Conservation (phyloP, 805 yeast species). For the Komagataella mondaviorum region DNA sequence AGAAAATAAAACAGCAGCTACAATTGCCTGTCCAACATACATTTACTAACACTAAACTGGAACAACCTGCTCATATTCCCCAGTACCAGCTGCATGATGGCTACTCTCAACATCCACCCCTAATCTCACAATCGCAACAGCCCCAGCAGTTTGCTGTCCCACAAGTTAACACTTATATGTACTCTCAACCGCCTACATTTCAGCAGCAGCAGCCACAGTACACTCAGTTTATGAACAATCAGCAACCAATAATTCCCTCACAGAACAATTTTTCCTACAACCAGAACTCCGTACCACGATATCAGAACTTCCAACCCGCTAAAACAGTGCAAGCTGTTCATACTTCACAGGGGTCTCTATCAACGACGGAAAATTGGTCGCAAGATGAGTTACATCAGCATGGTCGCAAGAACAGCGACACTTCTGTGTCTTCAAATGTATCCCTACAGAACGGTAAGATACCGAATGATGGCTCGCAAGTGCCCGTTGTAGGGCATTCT, state of each 20-base stretch:
- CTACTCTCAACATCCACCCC: neutral
- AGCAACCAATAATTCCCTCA: neutral
- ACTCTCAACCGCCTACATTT: constrained; percentile 5
- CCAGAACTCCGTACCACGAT: constrained; percentile 13
- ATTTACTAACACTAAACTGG: neutral
- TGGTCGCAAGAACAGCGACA: constrained; percentile 22
- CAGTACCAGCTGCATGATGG: constrained; percentile 1
- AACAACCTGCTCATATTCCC: neutral
- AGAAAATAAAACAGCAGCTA: neutral
- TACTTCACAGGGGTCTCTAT: constrained; percentile 5
- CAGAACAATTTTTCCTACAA: neutral
- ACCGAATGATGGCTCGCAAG: neutral
- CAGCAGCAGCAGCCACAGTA: constrained; percentile 7
- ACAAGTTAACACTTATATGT: constrained; percentile 4
- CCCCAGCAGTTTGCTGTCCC: constrained; percentile 1
- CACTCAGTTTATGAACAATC: constrained; percentile 5
- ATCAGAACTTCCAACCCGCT: constrained; percentile 24
- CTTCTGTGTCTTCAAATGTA: constrained; percentile 27
- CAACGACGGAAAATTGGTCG: constrained; percentile 11
- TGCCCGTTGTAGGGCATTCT: neutral
- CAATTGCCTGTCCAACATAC: neutral
- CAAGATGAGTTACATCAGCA: constrained; percentile 16
- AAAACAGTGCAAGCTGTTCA: constrained; percentile 5
- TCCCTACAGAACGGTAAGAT: constrained; percentile 6
- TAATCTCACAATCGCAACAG: neutral